These are phyloP conservation scores for Colletotrichum orbiculare DNA, from an alignment of 2,329 filamentous ascomycete genomes.

Conservation along the genomic window DNA sequence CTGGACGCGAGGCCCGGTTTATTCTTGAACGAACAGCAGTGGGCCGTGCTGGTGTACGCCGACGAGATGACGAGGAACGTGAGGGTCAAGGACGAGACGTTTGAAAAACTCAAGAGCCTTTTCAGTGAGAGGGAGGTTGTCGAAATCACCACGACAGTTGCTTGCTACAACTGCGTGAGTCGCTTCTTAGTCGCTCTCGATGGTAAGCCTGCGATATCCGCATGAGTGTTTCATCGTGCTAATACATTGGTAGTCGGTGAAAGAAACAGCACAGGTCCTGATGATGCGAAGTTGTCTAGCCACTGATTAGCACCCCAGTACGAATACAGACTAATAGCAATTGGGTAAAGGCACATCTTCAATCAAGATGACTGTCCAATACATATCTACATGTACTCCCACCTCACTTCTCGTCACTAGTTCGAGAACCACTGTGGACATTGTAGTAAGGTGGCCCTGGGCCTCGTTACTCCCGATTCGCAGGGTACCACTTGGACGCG, in stretches of 20 bases:
- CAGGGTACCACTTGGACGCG: too few species aligned
- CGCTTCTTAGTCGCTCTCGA: slow-evolving; percentile 85
- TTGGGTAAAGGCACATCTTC: too few species aligned
- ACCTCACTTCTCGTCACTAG: too few species aligned
- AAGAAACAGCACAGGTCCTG: slow-evolving; percentile 64
- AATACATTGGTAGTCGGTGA: slow-evolving; percentile 62
- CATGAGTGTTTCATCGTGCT: slow-evolving; percentile 35
- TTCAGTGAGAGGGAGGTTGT: slow-evolving; percentile 81
- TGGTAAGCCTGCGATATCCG: slow-evolving; percentile 59
- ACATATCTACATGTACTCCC: too few species aligned
- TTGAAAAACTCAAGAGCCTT: slow-evolving; percentile 67
- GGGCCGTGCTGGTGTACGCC: slow-evolving; percentile 77
- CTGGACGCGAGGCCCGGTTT: slow-evolving; percentile 44
- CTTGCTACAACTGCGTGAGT: slow-evolving; percentile 87
- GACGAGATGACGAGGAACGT: slow-evolving; percentile 87
- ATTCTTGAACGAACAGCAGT: slow-evolving; percentile 68
- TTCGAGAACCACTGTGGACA: too few species aligned
- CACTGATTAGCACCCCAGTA: slow-evolving; percentile 44
- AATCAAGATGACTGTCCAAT: too few species aligned
- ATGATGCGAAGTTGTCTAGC: slow-evolving; percentile 44
- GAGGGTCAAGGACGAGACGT: slow-evolving; percentile 75
- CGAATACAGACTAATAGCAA: neutral
- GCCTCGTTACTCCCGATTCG: too few species aligned
- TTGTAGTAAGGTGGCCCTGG: too few species aligned
- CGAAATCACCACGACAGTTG: slow-evolving; percentile 81